A percentile compares a stretch with the other conserved stretches of the same genome.
Evolutionary conservation across 2,329 filamentous ascomycete genomes (phyloP).

Genomic region (Epicoccum nigrum): DNA sequence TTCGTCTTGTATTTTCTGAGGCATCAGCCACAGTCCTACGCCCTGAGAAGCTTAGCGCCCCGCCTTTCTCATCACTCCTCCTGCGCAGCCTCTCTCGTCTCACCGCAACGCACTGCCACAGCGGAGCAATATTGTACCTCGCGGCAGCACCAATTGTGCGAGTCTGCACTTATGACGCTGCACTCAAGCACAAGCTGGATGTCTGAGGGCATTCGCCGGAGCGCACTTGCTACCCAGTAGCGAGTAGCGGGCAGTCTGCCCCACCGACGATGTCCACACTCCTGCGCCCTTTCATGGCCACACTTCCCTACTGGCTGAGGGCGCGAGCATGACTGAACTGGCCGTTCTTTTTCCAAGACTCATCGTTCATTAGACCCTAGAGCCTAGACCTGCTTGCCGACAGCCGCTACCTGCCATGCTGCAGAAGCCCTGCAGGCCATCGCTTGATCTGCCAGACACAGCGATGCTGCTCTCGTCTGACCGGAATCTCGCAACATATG

Average conservation of each 20-base stretch:
- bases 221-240: conserved; percentile 1
- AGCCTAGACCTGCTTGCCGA: conserved; percentile 21
- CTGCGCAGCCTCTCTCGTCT: conserved; percentile 30
- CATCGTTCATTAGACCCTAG: conserved; percentile 21
- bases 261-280: neutral
- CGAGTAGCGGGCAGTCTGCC: neutral
- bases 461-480: conserved; percentile 39
- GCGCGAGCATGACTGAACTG: conserved; percentile 4
- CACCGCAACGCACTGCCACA: conserved; percentile 41
- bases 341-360: conserved; percentile 20
- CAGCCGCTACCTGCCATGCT: conserved; percentile 22
- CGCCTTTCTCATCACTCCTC: conserved; percentile 16
- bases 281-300: conserved; percentile 8
- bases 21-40: conserved; percentile 30
- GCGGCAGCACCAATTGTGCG: conserved; percentile 1
- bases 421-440: conserved; percentile 21
- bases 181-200: neutral
- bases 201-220: neutral
- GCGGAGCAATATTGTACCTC: conserved; percentile 17
- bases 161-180: conserved; percentile 9
- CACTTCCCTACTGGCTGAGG: neutral
- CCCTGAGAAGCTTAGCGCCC: conserved; percentile 1
- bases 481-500: conserved; percentile 31
- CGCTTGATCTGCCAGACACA: conserved; percentile 27
- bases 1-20: neutral